These are phyloP conservation scores for Diaporthe vaccinii DNA, from an alignment of 2,329 filamentous ascomycete genomes.

Conservation along the genomic window DNA sequence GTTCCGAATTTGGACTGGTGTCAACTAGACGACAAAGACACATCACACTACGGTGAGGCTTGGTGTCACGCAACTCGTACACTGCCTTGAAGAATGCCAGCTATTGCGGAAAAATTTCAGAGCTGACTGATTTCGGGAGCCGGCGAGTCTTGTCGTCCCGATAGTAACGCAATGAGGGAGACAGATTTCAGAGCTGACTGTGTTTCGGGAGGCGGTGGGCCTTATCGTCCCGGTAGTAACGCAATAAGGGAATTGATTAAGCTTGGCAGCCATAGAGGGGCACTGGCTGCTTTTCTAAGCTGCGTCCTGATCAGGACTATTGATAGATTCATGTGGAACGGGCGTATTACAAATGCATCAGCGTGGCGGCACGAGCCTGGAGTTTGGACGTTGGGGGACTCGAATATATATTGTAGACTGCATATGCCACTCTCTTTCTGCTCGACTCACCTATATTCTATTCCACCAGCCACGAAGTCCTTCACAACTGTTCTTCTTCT, in stretches of 20 bases:
- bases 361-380: not conserved
- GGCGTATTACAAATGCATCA: not conserved
- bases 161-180: not conserved
- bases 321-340: not conserved
- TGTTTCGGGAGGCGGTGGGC: not conserved
- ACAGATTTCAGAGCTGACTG: not conserved
- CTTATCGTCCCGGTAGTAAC: not conserved
- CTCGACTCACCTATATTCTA: not conserved
- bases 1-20: not conserved
- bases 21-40: not conserved
- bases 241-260: not conserved
- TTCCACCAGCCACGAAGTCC: not conserved
- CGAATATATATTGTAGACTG: not conserved
- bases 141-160: too few species aligned
- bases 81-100: not conserved
- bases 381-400: not conserved
- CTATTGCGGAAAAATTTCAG: not conserved
- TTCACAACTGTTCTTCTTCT: not conserved
- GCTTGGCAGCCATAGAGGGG: not conserved
- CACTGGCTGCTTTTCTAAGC: not conserved
- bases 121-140: not conserved
- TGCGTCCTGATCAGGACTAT: not conserved
- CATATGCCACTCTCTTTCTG: not conserved
- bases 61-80: not conserved
- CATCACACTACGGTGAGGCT: not conserved